phyloP scores from a whole-genome alignment of 2,329 filamentous ascomycete genomes.

The Monosporascus sp. region DNA sequence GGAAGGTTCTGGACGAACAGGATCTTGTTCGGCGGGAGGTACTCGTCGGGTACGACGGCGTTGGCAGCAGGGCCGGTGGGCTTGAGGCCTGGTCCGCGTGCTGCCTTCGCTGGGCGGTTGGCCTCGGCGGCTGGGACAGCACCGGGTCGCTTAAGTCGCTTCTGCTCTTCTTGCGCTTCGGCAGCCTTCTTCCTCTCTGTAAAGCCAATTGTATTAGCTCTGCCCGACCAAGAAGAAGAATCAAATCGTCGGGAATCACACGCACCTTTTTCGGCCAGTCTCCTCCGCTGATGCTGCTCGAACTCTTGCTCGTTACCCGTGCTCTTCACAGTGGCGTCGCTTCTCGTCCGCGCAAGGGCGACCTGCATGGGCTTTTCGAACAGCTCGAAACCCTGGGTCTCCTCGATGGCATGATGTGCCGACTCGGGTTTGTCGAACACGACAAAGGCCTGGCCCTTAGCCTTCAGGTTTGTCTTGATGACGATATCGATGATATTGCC shows the following conservation, averaged over 20 bases:
- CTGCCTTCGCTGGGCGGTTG: slow-evolving; percentile 60
- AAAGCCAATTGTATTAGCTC: background rate
- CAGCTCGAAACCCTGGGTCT: slow-evolving; percentile 86
- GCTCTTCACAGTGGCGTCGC: slow-evolving; percentile 78
- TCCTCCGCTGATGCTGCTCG: slow-evolving; percentile 76
- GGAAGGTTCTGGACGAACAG: slow-evolving; percentile 91
- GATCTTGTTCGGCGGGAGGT: slow-evolving; percentile 94
- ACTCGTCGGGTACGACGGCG: slow-evolving; percentile 89
- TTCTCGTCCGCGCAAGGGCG: slow-evolving; percentile 73
- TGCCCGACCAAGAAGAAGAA: background rate
- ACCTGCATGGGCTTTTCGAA: slow-evolving; percentile 88
- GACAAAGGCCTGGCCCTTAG: slow-evolving; percentile 92
- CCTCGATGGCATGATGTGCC: slow-evolving; percentile 77
- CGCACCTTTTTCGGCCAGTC: slow-evolving; percentile 85
- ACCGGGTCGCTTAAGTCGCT: slow-evolving; percentile 62
- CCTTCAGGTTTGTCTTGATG: slow-evolving; percentile 83
- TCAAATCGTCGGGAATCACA: slow-evolving; percentile 4
- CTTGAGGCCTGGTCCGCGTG: slow-evolving; percentile 70
- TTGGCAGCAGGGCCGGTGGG: slow-evolving; percentile 62
- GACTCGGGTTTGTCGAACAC: slow-evolving; percentile 80
- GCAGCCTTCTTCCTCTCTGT: slow-evolving; percentile 72
- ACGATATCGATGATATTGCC: slow-evolving; percentile 80
- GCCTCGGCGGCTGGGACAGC: slow-evolving; percentile 40
- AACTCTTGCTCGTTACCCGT: slow-evolving; percentile 74
- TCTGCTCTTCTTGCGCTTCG: slow-evolving; percentile 73